phyloP scores from a whole-genome alignment of 148 eudicot genomes.

The Diospyros lotus region DNA sequence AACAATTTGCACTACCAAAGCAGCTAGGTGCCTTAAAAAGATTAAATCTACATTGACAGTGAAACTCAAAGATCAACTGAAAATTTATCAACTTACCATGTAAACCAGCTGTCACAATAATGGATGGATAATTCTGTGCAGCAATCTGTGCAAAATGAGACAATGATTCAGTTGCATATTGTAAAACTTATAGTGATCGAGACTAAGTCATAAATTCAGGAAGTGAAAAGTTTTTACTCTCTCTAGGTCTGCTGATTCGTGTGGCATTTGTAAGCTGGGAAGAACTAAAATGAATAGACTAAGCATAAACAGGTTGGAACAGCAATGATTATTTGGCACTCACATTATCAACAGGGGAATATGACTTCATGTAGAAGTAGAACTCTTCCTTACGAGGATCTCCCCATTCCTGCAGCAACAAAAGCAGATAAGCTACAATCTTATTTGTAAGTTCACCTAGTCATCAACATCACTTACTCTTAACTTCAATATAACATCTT shows the following conservation, averaged over 20 bases:
- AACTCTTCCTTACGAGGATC: slow-evolving; percentile 82
- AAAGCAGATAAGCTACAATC: neutral
- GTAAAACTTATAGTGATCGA: neutral
- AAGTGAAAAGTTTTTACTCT: neutral
- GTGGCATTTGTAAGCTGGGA: neutral
- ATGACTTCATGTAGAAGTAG: slow-evolving; percentile 86
- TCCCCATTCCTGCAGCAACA: slow-evolving; percentile 86
- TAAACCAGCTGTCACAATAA: slow-evolving; percentile 82
- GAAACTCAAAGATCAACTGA: too few relatives aligned
- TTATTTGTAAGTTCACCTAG: neutral
- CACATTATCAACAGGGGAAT: slow-evolving; percentile 93
- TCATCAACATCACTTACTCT: neutral
- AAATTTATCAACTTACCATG: slow-evolving; percentile 45
- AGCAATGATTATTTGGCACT: slow-evolving; percentile 20
- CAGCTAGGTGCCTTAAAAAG: neutral
- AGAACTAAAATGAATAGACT: neutral
- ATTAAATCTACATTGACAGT: too few relatives aligned
- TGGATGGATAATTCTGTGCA: slow-evolving; percentile 71
- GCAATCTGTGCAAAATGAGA: slow-evolving; percentile 41
- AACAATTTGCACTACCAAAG: neutral
- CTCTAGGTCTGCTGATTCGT: neutral
- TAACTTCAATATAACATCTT: neutral
- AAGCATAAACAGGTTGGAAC: slow-evolving; percentile 1
- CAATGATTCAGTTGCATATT: neutral
- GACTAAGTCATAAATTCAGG: neutral